Evolutionary conservation across 192 early-diverging fungal species (phyloP).

Genomic region (Backusella morwellensis): DNA sequence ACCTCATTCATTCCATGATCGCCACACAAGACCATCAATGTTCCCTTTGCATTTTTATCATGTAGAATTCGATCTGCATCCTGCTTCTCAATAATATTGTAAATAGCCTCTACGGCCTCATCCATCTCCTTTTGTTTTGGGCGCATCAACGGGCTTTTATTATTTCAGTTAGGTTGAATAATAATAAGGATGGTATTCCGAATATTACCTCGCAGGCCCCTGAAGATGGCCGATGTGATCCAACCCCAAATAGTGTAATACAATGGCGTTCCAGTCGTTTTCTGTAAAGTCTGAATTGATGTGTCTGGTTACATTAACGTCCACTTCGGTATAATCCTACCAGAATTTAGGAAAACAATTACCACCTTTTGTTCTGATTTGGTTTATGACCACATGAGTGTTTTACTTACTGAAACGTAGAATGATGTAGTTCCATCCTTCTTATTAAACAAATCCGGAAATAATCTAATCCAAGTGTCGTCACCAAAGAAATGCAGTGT

Average conservation of each 20-base stretch:
- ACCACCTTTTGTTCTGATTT: conserved; percentile 44
- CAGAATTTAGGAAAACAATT: background rate
- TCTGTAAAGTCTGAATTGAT: conserved; percentile 53
- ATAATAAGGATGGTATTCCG: background rate
- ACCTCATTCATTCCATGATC: conserved; percentile 87
- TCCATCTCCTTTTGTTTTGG: conserved; percentile 83
- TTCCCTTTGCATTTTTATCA: conserved; percentile 47
- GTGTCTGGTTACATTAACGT: conserved; percentile 70
- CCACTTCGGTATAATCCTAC: conserved; percentile 76
- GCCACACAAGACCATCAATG: conserved; percentile 74
- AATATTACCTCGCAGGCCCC: conserved; percentile 49
- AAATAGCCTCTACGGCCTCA: conserved; percentile 54
- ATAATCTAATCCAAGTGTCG: conserved; percentile 93
- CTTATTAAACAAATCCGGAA: conserved; percentile 61
- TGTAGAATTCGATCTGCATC: conserved; percentile 40
- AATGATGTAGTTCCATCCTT: conserved; percentile 67
- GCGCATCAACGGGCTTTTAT: conserved; percentile 59
- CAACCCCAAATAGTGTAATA: conserved; percentile 80
- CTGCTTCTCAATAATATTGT: conserved; percentile 40
- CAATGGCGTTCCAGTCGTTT: conserved; percentile 66
- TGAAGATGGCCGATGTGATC: conserved; percentile 81
- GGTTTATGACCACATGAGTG: conserved; percentile 40
- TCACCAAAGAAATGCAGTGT: conserved; percentile 86
- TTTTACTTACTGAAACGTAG: conserved; percentile 67
- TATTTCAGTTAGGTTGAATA: background rate